Percentiles rank a stretch among this genome's conserved stretches.
Conservation (phyloP, 2,329 filamentous ascomycete species). For the Colletotrichum liriopes region DNA sequence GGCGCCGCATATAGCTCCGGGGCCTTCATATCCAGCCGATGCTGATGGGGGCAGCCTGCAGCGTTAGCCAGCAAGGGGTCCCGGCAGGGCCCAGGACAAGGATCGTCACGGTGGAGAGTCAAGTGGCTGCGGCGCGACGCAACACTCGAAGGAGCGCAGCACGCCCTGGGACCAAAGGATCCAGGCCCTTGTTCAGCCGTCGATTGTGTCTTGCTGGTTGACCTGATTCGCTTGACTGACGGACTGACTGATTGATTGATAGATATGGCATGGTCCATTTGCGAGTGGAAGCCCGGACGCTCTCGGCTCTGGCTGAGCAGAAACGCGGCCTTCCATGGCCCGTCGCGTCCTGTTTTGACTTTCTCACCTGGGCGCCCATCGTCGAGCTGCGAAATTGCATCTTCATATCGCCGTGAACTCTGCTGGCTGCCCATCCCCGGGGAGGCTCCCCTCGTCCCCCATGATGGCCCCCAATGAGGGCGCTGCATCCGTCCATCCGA, state of each 20-base stretch:
- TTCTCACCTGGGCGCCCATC: background rate
- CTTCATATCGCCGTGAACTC: conserved; percentile 8
- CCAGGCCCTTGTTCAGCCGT: conserved; percentile 12
- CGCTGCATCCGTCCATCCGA: conserved; percentile 9
- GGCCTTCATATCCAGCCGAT: background rate
- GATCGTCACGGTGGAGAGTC: conserved; percentile 2
- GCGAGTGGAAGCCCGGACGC: background rate
- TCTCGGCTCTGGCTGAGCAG: background rate
- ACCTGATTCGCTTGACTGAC: background rate
- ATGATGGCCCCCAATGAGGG: conserved; percentile 6
- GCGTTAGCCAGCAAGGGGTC: conserved; percentile 11
- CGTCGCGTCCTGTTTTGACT: conserved; percentile 2
- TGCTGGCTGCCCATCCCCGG: background rate
- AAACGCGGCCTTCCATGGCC: background rate
- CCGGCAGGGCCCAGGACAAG: conserved; percentile 10
- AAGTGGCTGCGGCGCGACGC: background rate
- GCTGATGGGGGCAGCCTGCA: conserved; percentile 6
- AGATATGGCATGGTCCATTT: conserved; percentile 26
- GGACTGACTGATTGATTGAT: conserved; percentile 9
- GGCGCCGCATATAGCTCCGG: background rate
- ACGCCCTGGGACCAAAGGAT: conserved; percentile 27
- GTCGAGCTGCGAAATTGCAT: conserved; percentile 14
- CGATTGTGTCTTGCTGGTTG: conserved; percentile 28
- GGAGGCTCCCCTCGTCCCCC: background rate
- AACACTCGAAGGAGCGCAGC: background rate